phyloP scores from a whole-genome alignment of 2,329 filamentous ascomycete genomes.

The Gaeumannomyces tritici region DNA sequence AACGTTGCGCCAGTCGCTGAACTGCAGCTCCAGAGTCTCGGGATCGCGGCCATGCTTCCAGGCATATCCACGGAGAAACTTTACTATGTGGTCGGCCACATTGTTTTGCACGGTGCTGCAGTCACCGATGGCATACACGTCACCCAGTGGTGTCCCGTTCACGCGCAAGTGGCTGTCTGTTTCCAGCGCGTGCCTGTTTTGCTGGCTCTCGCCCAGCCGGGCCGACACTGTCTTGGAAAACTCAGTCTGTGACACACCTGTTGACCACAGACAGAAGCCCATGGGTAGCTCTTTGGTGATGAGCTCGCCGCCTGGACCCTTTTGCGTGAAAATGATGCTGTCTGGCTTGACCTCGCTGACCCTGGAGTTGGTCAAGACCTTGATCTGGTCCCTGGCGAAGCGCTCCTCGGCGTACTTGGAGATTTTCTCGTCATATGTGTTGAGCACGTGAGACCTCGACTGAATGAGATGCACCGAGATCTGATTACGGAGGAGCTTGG shows the following conservation, averaged over 20 bases:
- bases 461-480: slow-evolving; percentile 97
- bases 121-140: slow-evolving; percentile 94
- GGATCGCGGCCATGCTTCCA: slow-evolving; percentile 90
- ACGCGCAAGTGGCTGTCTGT: slow-evolving; percentile 90
- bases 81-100: slow-evolving; percentile 79
- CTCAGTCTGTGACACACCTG: slow-evolving; percentile 79
- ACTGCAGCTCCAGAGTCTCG: slow-evolving; percentile 76
- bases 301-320: slow-evolving; percentile 59
- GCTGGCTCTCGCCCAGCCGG: slow-evolving; percentile 69
- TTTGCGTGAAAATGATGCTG: slow-evolving; percentile 83
- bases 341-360: slow-evolving; percentile 82
- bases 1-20: slow-evolving; percentile 78
- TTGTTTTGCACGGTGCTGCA: slow-evolving; percentile 98
- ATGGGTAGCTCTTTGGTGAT: slow-evolving; percentile 90
- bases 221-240: slow-evolving; percentile 68
- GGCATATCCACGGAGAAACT: slow-evolving; percentile 79
- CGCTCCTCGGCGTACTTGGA: slow-evolving; percentile 86
- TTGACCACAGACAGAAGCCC: slow-evolving; percentile 97
- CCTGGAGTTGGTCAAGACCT: slow-evolving; percentile 84
- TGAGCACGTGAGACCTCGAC: slow-evolving; percentile 86
- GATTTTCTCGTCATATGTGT: slow-evolving; percentile 93
- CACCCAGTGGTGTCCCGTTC: slow-evolving; percentile 78
- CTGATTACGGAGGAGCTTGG: slow-evolving; percentile 85
- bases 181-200: slow-evolving; percentile 84
- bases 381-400: slow-evolving; percentile 83